Conservation (phyloP, 1,139 yeast species). For the Pichia sp. region DNA sequence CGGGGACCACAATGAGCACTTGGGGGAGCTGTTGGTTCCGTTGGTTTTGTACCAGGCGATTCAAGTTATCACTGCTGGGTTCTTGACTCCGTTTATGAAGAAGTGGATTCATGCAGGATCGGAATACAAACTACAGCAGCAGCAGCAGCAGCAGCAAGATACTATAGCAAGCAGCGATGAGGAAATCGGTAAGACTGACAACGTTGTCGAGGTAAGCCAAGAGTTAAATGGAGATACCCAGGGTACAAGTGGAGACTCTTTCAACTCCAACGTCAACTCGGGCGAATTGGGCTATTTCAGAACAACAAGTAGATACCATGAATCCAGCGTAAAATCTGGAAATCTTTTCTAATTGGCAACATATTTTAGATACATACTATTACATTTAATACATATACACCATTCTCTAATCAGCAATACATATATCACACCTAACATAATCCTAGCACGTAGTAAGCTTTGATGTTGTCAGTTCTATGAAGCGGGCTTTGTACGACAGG, state of each 20-base stretch:
- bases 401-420: too few relatives aligned
- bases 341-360: not conserved
- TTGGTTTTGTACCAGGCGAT: conserved; percentile 80
- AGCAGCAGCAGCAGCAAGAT: not conserved
- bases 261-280: not conserved
- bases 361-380: not conserved
- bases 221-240: not conserved
- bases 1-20: conserved; percentile 53
- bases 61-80: conserved; percentile 47
- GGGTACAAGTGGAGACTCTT: not conserved
- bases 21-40: conserved; percentile 74
- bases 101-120: conserved; percentile 20
- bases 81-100: conserved; percentile 18
- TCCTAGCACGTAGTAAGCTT: too few relatives aligned
- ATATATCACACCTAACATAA: too few relatives aligned
- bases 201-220: not conserved
- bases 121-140: conserved; percentile 2
- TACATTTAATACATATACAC: not conserved
- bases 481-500: too few relatives aligned
- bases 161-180: not conserved
- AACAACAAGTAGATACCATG: not conserved
- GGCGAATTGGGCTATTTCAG: not conserved
- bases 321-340: not conserved
- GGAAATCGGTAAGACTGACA: not conserved
- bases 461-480: too few relatives aligned